Evolutionary conservation across 345 rosid genomes (phyloP).

Genomic region (Iberis pinnata): DNA sequence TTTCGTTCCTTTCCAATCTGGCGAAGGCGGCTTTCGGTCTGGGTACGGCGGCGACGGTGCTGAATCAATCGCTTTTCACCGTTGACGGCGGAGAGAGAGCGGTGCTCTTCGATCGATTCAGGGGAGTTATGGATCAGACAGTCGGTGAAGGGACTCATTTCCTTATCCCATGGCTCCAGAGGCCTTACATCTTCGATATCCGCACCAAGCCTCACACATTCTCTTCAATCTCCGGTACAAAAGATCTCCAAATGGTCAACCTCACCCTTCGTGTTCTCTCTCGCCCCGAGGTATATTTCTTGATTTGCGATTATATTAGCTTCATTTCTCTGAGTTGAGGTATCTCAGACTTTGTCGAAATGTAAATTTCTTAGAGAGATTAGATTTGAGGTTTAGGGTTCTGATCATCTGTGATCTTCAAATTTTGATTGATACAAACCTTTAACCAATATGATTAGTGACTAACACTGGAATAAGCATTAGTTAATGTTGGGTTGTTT

Average conservation of each 20-base stretch:
- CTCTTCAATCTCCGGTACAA: conserved; percentile 91
- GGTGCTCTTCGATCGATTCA: conserved; percentile 84
- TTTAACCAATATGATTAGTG: too few relatives aligned
- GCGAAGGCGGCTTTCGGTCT: conserved; percentile 79
- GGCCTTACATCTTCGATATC: conserved; percentile 74
- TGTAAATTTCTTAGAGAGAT: too few relatives aligned
- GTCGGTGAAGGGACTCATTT: conserved; percentile 93
- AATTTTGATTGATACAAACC: too few relatives aligned
- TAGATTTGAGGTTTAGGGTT: too few relatives aligned
- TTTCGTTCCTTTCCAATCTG: conserved; percentile 56
- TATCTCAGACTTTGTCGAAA: background rate
- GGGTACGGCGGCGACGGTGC: conserved; percentile 57
- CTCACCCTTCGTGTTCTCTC: conserved; percentile 97
- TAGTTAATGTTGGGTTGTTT: conserved; percentile 12
- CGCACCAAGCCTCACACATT: conserved; percentile 90
- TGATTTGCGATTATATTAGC: background rate
- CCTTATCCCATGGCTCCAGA: conserved; percentile 84
- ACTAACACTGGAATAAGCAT: too few relatives aligned
- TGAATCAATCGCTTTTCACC: conserved; percentile 75
- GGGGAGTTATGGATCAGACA: conserved; percentile 76
- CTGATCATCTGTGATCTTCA: too few relatives aligned
- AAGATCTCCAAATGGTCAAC: conserved; percentile 98
- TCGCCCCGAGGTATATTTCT: conserved; percentile 58
- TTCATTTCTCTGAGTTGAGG: background rate
- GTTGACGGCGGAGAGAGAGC: conserved; percentile 98